Evolutionary conservation across 768 basidiomycete species (phyloP).

Genomic region (Pleurotus tuber-regium): DNA sequence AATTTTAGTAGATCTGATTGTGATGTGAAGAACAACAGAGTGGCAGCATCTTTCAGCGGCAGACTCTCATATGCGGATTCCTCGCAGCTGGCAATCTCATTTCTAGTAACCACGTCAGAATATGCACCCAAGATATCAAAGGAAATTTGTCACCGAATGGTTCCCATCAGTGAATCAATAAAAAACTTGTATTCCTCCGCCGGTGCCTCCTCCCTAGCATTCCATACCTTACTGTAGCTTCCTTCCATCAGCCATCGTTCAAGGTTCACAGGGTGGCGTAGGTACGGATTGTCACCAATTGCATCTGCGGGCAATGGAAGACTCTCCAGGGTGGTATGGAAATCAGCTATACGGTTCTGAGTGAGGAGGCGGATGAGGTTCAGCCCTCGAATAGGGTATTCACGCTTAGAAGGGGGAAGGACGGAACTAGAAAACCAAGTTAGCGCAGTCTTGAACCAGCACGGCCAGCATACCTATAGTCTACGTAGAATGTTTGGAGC

Average conservation of each 20-base stretch:
- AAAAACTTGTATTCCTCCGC: conserved; percentile 95
- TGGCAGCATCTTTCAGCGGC: conserved; percentile 86
- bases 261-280: conserved; percentile 85
- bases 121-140: background rate
- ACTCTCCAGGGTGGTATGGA: conserved; percentile 94
- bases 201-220: conserved; percentile 88
- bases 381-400: conserved; percentile 87
- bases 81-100: conserved; percentile 96
- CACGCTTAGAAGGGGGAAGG: conserved; percentile 82
- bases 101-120: conserved; percentile 43
- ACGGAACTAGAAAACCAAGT: conserved; percentile 42
- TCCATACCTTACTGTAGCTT: conserved; percentile 97
- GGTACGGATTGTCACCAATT: conserved; percentile 66
- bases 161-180: conserved; percentile 89
- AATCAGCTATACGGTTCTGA: conserved; percentile 95
- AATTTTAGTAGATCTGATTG: conserved; percentile 82
- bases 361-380: conserved; percentile 94
- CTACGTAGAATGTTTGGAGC: conserved; percentile 85
- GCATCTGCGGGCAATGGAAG: conserved; percentile 70
- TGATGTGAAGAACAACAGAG: conserved; percentile 86
- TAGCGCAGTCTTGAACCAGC: background rate
- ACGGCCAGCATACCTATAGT: conserved; percentile 54
- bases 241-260: conserved; percentile 99
- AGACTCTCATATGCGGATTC: conserved; percentile 92
- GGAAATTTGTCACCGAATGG: conserved; percentile 66